A percentile compares a stretch with the other conserved stretches of the same genome.
phyloP scores from a whole-genome alignment of 1,284 basidiomycete species.

The Ceratobasidium sp. region DNA sequence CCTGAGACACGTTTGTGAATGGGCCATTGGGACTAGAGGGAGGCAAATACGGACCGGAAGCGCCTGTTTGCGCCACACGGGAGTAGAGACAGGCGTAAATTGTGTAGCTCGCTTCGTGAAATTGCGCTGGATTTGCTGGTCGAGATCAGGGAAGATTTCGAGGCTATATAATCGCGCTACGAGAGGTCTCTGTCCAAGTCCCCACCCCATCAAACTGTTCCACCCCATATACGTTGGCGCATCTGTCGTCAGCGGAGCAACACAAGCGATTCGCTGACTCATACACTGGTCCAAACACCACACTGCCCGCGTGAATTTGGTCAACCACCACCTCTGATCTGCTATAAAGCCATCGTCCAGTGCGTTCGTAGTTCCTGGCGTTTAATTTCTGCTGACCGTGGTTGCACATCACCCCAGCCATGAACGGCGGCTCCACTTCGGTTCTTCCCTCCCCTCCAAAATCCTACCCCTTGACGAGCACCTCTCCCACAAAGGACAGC shows the following conservation, averaged over 20 bases:
- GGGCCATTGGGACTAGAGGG: slow-evolving; percentile 36
- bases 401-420: not conserved
- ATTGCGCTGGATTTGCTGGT: slow-evolving; percentile 27
- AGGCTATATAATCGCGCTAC: slow-evolving; percentile 28
- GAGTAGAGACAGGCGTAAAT: slow-evolving; percentile 24
- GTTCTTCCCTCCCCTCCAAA: slow-evolving; percentile 39
- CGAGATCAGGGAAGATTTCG: slow-evolving; percentile 14
- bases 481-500: slow-evolving; percentile 32
- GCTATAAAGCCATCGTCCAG: not conserved
- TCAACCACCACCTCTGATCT: not conserved
- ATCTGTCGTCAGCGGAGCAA: not conserved
- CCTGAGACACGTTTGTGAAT: slow-evolving; percentile 45
- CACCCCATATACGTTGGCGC: not conserved
- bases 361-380: no score
- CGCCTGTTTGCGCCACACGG: slow-evolving; percentile 42
- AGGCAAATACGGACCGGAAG: not conserved
- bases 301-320: not conserved
- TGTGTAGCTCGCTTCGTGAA: slow-evolving; percentile 38
- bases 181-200: not conserved
- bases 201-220: slow-evolving; percentile 7
- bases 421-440: slow-evolving; percentile 35
- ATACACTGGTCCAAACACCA: slow-evolving; percentile 24
- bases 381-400: no score
- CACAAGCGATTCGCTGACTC: slow-evolving; percentile 24
- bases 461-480: slow-evolving; percentile 35